A percentile compares a stretch with the other conserved stretches of the same genome.
These are phyloP conservation scores for Penicillium corylophilum DNA, from an alignment of 2,329 filamentous ascomycete genomes.

Conservation along the genomic window DNA sequence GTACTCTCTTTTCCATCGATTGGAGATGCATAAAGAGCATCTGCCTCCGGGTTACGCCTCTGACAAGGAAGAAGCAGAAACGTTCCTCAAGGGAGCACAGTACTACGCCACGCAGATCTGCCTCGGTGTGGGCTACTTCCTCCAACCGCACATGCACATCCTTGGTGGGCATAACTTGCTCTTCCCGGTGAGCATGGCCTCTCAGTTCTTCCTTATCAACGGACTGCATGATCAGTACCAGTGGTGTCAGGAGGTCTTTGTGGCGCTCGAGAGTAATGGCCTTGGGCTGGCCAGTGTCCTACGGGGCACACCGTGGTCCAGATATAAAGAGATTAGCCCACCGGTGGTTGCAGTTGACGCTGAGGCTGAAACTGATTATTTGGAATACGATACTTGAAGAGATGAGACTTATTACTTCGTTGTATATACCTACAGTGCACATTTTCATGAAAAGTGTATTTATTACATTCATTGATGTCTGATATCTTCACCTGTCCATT, in stretches of 20 bases:
- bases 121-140: constrained; percentile 13
- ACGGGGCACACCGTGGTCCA: constrained; percentile 16
- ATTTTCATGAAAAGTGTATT: not conserved
- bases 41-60: not conserved
- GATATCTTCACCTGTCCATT: too few relatives aligned
- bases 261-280: constrained; percentile 7
- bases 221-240: constrained; percentile 9
- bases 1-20: constrained; percentile 7
- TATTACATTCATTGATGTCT: too few relatives aligned
- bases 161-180: constrained; percentile 14
- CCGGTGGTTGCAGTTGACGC: not conserved
- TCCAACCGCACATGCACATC: constrained; percentile 18
- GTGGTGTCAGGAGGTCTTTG: constrained; percentile 16
- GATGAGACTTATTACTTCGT: not conserved
- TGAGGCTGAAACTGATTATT: not conserved
- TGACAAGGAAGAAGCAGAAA: not conserved
- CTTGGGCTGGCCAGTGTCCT: constrained; percentile 10
- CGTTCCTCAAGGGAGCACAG: constrained; percentile 1
- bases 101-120: constrained; percentile 15
- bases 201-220: constrained; percentile 9
- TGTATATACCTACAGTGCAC: not conserved
- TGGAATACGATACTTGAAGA: not conserved
- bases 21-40: constrained; percentile 1
- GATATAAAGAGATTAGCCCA: not conserved
- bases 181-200: constrained; percentile 11